phyloP scores from a whole-genome alignment of 208 protist genomes.

The Acanthamoeba comandoni region DNA sequence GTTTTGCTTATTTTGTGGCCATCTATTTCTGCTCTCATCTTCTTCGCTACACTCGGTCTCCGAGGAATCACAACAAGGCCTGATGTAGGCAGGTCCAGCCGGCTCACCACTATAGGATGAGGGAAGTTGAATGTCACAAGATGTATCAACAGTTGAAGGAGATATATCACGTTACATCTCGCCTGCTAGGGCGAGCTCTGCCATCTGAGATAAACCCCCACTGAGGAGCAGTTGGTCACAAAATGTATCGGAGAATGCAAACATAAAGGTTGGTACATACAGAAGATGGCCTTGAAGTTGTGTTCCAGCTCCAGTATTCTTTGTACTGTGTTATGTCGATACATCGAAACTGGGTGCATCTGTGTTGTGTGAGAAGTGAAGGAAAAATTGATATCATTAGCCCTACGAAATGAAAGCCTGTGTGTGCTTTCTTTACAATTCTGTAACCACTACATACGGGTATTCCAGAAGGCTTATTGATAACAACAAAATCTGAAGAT shows the following conservation, averaged over 20 bases:
- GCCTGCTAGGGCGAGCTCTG: no score
- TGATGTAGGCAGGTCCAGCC: conserved; percentile 87
- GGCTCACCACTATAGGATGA: conserved; percentile 75
- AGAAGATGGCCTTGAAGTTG: conserved; percentile 19
- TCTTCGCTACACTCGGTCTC: conserved; percentile 60
- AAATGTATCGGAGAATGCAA: no score
- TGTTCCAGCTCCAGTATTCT: conserved; percentile 90
- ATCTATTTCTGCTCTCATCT: conserved; percentile 68
- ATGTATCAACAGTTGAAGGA: no score
- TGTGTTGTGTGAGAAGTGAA: no score
- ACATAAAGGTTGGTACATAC: conserved; percentile 69
- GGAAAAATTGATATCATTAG: not conserved
- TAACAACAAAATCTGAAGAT: conserved; percentile 82
- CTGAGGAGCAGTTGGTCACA: no score
- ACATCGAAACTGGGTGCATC: conserved; percentile 92
- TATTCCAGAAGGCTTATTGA: conserved; percentile 85
- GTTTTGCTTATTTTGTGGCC: conserved; percentile 72
- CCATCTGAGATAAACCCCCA: no score
- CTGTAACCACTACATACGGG: conserved; percentile 74
- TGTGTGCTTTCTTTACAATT: no score
- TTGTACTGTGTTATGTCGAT: conserved; percentile 93
- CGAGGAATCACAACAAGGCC: conserved; percentile 85
- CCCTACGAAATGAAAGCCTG: not conserved
- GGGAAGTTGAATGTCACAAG: no score
- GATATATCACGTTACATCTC: no score